Evolutionary conservation across 1,284 basidiomycete genomes (phyloP).

Genomic region (Irpex sp.): DNA sequence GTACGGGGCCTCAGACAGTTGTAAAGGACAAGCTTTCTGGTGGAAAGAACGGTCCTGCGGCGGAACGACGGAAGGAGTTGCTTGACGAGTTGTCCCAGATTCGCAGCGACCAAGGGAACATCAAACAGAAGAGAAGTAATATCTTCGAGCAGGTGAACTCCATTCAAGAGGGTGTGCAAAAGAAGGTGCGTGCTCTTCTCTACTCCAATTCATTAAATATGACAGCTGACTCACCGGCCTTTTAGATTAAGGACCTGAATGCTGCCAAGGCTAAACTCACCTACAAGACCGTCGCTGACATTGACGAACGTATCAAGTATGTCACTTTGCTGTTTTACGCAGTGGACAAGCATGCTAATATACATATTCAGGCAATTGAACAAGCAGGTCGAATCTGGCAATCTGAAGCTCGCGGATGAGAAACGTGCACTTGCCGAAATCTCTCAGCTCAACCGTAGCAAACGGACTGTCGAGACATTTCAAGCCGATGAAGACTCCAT

Average conservation of each 20-base stretch:
- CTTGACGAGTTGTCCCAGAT: slow-evolving; percentile 81
- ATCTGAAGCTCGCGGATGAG: slow-evolving; percentile 92
- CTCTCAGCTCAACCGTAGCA: slow-evolving; percentile 60
- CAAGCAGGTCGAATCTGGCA: slow-evolving; percentile 87
- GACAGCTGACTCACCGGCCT: slow-evolving; percentile 3
- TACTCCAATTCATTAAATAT: slow-evolving; percentile 1
- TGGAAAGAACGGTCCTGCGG: slow-evolving; percentile 53
- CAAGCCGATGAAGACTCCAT: slow-evolving; percentile 76
- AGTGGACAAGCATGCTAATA: not conserved
- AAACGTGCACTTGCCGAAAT: slow-evolving; percentile 94
- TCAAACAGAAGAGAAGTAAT: slow-evolving; percentile 74
- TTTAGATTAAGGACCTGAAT: slow-evolving; percentile 85
- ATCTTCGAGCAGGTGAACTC: slow-evolving; percentile 79
- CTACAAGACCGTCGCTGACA: slow-evolving; percentile 83
- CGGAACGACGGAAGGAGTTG: slow-evolving; percentile 72
- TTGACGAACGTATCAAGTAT: slow-evolving; percentile 84
- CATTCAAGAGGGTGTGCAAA: slow-evolving; percentile 75
- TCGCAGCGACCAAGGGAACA: slow-evolving; percentile 75
- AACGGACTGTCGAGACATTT: slow-evolving; percentile 74
- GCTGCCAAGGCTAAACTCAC: slow-evolving; percentile 74
- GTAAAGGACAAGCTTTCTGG: slow-evolving; percentile 77
- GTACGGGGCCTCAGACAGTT: slow-evolving; percentile 44
- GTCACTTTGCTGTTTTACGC: slow-evolving; percentile 21
- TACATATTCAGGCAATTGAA: slow-evolving; percentile 62
- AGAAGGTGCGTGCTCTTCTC: slow-evolving; percentile 56